Percentiles rank a stretch among this genome's conserved stretches.
Evolutionary conservation across 208 protist species (phyloP).

Genomic region (Tritrichomonas musculus): DNA sequence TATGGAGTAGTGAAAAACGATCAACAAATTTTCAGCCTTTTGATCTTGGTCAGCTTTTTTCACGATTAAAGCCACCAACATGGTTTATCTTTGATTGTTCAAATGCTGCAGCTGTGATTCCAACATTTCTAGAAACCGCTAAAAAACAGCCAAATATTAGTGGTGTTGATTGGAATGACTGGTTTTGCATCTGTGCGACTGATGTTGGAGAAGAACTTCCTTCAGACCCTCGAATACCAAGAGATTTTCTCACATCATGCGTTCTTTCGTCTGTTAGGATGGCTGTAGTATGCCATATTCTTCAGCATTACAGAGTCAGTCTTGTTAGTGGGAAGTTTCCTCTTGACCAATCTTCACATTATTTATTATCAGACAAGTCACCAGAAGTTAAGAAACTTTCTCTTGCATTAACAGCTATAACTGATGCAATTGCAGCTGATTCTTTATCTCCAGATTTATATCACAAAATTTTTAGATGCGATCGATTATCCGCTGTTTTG

Average conservation of each 20-base stretch:
- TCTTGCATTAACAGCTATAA: background rate
- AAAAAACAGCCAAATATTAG: background rate
- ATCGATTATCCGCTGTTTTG: background rate
- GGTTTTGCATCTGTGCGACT: background rate
- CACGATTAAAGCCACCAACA: background rate
- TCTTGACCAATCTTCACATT: background rate
- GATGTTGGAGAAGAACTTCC: background rate
- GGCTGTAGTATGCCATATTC: background rate
- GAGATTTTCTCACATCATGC: background rate
- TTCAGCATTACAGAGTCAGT: background rate
- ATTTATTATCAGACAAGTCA: background rate
- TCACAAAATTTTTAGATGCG: background rate
- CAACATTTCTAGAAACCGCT: background rate
- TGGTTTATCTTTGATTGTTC: constrained; percentile 33
- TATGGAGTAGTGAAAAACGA: background rate
- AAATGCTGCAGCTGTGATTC: constrained; percentile 11
- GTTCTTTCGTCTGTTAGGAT: background rate
- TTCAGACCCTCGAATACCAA: background rate
- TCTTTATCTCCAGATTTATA: background rate
- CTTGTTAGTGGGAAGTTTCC: background rate
- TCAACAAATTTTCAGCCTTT: background rate
- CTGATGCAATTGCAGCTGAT: constrained; percentile 13
- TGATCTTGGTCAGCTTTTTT: background rate
- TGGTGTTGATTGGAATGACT: background rate
- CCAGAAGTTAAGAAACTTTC: background rate